phyloP scores from a whole-genome alignment of 176 grass and related monocot species.

The Pontederia paniculata region DNA sequence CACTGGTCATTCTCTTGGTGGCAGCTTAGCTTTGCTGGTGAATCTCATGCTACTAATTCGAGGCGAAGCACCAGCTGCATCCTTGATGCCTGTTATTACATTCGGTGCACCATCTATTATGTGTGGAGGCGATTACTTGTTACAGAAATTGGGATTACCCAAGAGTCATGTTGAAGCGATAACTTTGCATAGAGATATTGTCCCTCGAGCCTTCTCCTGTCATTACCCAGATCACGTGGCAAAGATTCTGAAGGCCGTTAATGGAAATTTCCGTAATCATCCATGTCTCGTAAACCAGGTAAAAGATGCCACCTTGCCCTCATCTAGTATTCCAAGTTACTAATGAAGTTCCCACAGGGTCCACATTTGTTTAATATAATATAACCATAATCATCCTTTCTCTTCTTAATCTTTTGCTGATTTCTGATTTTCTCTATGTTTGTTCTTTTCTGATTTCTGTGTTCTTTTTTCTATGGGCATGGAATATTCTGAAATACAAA shows the following conservation, averaged over 20 bases:
- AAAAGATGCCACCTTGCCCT: neutral
- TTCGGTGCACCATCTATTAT: conserved; percentile 92
- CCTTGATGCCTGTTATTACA: conserved; percentile 67
- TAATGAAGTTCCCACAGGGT: neutral
- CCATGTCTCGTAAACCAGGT: conserved; percentile 84
- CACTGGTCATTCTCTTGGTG: conserved; percentile 90
- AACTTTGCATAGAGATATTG: conserved; percentile 87
- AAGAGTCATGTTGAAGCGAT: conserved; percentile 59
- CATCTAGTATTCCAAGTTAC: neutral
- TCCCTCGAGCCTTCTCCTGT: conserved; percentile 86
- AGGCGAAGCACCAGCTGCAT: conserved; percentile 29
- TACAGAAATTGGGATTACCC: conserved; percentile 48
- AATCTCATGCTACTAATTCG: conserved; percentile 82
- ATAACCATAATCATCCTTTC: neutral
- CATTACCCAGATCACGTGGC: conserved; percentile 78
- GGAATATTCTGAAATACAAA: neutral
- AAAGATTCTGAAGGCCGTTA: conserved; percentile 75
- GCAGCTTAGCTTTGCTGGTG: conserved; percentile 63
- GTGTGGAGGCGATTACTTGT: conserved; percentile 79
- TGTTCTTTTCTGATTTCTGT: neutral
- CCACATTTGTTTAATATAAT: neutral
- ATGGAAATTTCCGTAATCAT: conserved; percentile 72
- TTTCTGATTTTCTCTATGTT: too few species aligned
- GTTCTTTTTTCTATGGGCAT: neutral
- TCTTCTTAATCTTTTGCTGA: too few species aligned